Conservation (phyloP, 2,329 filamentous ascomycete genomes). For the Exophiala calicioides region DNA sequence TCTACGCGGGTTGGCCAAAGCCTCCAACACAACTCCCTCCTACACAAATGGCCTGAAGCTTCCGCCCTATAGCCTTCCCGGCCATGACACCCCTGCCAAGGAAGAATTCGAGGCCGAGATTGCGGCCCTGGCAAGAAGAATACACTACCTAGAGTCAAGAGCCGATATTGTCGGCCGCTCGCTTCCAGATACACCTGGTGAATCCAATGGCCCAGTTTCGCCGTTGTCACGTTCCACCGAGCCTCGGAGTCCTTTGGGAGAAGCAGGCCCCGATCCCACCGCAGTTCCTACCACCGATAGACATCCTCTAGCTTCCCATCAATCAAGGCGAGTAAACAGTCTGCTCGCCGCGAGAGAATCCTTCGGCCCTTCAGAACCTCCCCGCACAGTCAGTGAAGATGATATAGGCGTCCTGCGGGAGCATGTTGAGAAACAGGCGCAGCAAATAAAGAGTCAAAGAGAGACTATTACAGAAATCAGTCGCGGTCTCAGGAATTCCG, state of each 20-base stretch:
- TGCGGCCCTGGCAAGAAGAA: conserved; percentile 71
- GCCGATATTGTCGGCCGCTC: conserved; percentile 62
- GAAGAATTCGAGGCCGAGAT: conserved; percentile 79
- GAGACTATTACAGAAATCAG: conserved; percentile 83
- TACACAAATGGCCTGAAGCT: conserved; percentile 53
- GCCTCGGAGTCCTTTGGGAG: conserved; percentile 34
- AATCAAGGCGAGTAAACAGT: conserved; percentile 41
- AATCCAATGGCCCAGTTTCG: conserved; percentile 60
- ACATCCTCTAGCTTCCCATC: conserved; percentile 29
- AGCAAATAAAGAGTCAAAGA: conserved; percentile 84
- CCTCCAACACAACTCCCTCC: conserved; percentile 39
- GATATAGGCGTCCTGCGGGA: conserved; percentile 83
- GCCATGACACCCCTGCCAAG: conserved; percentile 74
- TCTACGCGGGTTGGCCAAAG: conserved; percentile 48
- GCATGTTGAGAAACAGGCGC: conserved; percentile 90
- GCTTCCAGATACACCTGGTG: conserved; percentile 80
- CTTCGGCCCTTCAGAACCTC: conserved; percentile 47
- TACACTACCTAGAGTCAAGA: conserved; percentile 80
- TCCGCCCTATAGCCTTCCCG: conserved; percentile 70
- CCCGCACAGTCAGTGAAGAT: conserved; percentile 69
- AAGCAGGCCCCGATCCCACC: conserved; percentile 36
- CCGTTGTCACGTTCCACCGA: conserved; percentile 61
- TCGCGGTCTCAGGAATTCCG: conserved; percentile 80
- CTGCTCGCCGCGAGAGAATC: conserved; percentile 37
- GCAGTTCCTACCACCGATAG: conserved; percentile 40